Evolutionary conservation across 163 green algal species (phyloP).

Genomic region (Volvox carteri): DNA sequence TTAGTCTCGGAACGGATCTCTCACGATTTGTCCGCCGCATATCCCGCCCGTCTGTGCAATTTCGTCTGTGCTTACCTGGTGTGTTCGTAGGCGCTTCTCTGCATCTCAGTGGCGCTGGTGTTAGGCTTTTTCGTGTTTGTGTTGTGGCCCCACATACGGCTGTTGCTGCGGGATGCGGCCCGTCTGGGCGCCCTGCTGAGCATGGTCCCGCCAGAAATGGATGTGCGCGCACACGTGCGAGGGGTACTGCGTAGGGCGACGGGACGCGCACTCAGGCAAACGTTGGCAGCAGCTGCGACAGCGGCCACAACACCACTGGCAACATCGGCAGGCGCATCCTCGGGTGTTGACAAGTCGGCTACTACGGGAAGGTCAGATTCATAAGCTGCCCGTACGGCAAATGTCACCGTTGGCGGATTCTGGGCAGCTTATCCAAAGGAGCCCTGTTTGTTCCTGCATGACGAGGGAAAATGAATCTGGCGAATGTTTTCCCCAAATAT

Average conservation of each 20-base stretch:
- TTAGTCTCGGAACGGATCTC: not conserved
- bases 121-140: conserved; percentile 45
- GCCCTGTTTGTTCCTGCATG: too few relatives aligned
- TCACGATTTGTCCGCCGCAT: not conserved
- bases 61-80: not conserved
- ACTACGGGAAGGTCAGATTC: too few relatives aligned
- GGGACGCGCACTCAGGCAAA: not conserved
- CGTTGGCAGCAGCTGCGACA: not conserved
- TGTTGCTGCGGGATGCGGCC: conserved; percentile 16
- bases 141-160: conserved; percentile 21
- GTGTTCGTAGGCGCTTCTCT: conserved; percentile 26
- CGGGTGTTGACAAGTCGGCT: too few relatives aligned
- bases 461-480: too few relatives aligned
- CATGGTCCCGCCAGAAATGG: conserved; percentile 50
- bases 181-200: conserved; percentile 40
- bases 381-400: too few relatives aligned
- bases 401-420: too few relatives aligned
- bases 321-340: too few relatives aligned
- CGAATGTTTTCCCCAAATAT: too few relatives aligned
- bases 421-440: too few relatives aligned
- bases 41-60: not conserved
- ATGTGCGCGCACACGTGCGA: conserved; percentile 40
- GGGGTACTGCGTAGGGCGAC: not conserved
- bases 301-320: too few relatives aligned
- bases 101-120: conserved; percentile 18